These are phyloP conservation scores for Psilocybe azurescens DNA, from an alignment of 768 basidiomycete species.

Conservation along the genomic window DNA sequence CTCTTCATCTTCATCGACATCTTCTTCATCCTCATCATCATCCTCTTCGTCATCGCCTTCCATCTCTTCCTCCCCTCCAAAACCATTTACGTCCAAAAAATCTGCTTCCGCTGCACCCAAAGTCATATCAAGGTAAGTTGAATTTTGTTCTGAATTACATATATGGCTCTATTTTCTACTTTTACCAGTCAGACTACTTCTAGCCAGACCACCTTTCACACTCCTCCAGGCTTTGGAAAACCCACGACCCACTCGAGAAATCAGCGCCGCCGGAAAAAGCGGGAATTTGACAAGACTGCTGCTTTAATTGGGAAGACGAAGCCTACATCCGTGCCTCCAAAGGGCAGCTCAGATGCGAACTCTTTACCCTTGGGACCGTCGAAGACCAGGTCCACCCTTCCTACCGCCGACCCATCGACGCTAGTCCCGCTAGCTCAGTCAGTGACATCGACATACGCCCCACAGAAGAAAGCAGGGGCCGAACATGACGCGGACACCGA, in stretches of 20 bases:
- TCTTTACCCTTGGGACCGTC: constrained; percentile 44
- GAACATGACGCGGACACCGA: too few species aligned
- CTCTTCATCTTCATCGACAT: constrained; percentile 22
- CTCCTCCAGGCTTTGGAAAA: constrained; percentile 69
- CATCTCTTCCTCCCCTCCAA: constrained; percentile 28
- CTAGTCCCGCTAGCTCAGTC: neutral
- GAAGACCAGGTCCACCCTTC: neutral
- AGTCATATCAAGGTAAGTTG: neutral
- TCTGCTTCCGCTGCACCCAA: neutral
- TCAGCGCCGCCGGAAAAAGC: constrained; percentile 56
- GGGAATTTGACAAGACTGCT: constrained; percentile 26
- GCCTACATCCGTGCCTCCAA: constrained; percentile 18
- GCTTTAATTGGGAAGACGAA: neutral
- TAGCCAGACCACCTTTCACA: constrained; percentile 18
- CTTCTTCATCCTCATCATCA: constrained; percentile 24
- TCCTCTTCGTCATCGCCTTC: constrained; percentile 17
- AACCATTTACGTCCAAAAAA: constrained; percentile 26
- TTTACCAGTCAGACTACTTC: neutral
- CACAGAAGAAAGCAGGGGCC: neutral
- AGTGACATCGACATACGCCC: neutral
- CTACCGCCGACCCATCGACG: neutral
- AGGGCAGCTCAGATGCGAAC: constrained; percentile 46
- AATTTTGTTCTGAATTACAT: neutral
- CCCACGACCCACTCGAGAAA: constrained; percentile 61
- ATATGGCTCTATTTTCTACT: neutral